These are phyloP conservation scores for Pisolithus albus DNA, from an alignment of 768 basidiomycete genomes.

Conservation along the genomic window DNA sequence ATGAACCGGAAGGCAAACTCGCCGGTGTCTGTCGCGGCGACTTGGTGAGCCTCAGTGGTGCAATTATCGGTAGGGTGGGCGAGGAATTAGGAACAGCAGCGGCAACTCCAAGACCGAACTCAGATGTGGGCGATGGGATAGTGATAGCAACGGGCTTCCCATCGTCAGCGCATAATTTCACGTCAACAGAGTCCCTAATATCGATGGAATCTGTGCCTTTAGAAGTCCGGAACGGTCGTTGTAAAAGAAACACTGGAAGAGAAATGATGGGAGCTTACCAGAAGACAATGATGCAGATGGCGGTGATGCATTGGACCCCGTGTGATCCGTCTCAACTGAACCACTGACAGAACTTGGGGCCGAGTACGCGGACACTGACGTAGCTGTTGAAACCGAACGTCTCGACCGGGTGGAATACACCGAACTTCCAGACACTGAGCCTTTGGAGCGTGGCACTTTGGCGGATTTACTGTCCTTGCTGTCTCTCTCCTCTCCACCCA, in stretches of 20 bases:
- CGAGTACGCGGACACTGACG: constrained; percentile 8
- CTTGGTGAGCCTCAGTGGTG: constrained; percentile 23
- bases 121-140: not conserved
- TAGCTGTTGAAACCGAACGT: constrained; percentile 8
- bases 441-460: constrained; percentile 14
- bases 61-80: constrained; percentile 9
- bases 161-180: not conserved
- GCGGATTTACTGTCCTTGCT: constrained; percentile 7
- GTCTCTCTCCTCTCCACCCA: too few species aligned
- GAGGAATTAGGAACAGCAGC: not conserved
- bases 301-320: not conserved
- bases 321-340: not conserved
- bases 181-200: constrained; percentile 11
- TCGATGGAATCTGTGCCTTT: constrained; percentile 8
- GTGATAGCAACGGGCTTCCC: not conserved
- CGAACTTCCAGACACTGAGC: constrained; percentile 24
- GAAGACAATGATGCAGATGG: not conserved
- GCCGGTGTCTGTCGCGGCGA: constrained; percentile 16
- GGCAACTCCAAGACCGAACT: not conserved
- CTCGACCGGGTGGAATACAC: constrained; percentile 21
- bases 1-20: constrained; percentile 9
- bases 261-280: constrained; percentile 1
- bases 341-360: not conserved
- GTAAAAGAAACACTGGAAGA: constrained; percentile 12
- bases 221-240: constrained; percentile 11